Conservation (phyloP, 306 rosid genomes). For the Lathyrus sativus region DNA sequence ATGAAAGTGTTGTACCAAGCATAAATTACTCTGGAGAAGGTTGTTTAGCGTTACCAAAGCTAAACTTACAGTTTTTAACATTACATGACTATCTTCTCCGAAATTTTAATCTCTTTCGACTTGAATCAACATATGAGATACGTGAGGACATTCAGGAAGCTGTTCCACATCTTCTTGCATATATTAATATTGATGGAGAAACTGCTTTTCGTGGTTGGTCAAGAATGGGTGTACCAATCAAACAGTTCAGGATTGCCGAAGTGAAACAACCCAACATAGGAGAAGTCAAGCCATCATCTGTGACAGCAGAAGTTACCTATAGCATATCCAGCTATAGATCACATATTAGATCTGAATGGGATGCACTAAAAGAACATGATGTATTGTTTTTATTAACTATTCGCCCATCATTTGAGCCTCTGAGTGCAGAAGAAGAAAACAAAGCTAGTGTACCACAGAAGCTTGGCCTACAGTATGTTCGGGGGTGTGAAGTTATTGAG, state of each 20-base stretch:
- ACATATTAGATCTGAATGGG: constrained; percentile 95
- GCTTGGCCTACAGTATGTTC: constrained; percentile 91
- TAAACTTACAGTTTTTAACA: constrained; percentile 91
- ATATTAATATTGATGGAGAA: constrained; percentile 81
- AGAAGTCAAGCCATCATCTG: constrained; percentile 94
- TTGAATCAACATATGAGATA: constrained; percentile 96
- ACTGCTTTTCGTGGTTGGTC: constrained; percentile 99
- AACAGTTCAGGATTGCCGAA: constrained; percentile 76
- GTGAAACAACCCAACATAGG: constrained; percentile 97
- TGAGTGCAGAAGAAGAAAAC: constrained; percentile 81
- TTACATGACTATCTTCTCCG: constrained; percentile 95
- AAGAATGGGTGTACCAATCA: constrained; percentile 95
- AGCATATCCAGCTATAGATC: constrained; percentile 89
- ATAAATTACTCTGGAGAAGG: constrained; percentile 98
- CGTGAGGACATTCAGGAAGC: constrained; percentile 99
- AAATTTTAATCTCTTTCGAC: constrained; percentile 94
- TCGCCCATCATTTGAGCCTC: constrained; percentile 88
- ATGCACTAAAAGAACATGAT: constrained; percentile 93
- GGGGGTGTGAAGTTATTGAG: constrained; percentile 94
- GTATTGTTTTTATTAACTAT: constrained; percentile 89
- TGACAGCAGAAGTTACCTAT: constrained; percentile 82
- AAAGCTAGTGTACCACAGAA: constrained; percentile 89
- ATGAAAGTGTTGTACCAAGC: constrained; percentile 97
- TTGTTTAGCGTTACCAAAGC: constrained; percentile 97
- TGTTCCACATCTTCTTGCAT: constrained; percentile 91